Conservation (phyloP, 305 asterid species). For the Fraxinus dipetala region DNA sequence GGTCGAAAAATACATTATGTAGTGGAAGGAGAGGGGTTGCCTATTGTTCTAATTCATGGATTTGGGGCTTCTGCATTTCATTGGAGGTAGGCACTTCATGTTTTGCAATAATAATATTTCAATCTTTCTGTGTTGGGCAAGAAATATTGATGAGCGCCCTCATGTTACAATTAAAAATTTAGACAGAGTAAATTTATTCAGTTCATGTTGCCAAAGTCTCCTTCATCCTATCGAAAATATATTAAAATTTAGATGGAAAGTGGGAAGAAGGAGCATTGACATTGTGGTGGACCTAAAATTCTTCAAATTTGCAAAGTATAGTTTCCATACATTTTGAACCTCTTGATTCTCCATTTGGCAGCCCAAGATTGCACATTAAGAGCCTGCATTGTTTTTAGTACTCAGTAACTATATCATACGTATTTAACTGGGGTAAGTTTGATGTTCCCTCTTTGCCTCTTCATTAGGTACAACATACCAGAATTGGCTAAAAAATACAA, state of each 20-base stretch:
- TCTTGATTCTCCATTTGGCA: neutral
- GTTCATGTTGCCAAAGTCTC: neutral
- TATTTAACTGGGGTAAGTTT: neutral
- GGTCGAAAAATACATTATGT: slow-evolving; percentile 78
- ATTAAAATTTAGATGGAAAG: neutral
- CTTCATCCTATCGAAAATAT: neutral
- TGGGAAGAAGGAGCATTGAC: neutral
- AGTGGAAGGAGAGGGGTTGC: slow-evolving; percentile 77
- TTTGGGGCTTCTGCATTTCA: slow-evolving; percentile 98
- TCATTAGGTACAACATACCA: slow-evolving; percentile 82
- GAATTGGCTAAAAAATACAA: slow-evolving; percentile 78
- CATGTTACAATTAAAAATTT: neutral
- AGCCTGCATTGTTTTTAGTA: neutral
- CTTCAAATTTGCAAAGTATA: neutral
- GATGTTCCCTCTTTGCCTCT: neutral
- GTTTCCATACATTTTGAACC: neutral
- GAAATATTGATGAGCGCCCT: neutral
- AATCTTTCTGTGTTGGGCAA: slow-evolving; percentile 2
- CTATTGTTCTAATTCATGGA: slow-evolving; percentile 90
- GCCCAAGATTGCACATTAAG: neutral
- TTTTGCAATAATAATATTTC: neutral
- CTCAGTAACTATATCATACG: neutral
- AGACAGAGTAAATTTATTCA: neutral
- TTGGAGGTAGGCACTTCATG: slow-evolving; percentile 63
- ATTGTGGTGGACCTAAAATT: neutral